phyloP scores from a whole-genome alignment of 2,329 filamentous ascomycete genomes.

The Fusarium fracticaudum region DNA sequence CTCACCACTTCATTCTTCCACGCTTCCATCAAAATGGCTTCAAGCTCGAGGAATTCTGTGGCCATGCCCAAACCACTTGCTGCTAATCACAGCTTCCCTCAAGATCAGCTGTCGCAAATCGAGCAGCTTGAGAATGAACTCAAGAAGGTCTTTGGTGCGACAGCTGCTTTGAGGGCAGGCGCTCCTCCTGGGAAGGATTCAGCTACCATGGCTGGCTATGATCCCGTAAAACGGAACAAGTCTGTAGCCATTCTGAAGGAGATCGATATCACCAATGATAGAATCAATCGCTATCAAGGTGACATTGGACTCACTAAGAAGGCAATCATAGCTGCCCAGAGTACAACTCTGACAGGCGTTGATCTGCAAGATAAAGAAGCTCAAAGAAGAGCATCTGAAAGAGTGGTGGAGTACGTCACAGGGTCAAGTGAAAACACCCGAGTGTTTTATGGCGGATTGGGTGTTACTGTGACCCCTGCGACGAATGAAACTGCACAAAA shows the following conservation, averaged over 20 bases:
- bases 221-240: background rate
- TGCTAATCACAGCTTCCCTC: background rate
- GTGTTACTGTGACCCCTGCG: background rate
- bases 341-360: background rate
- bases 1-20: background rate
- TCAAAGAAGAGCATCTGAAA: background rate
- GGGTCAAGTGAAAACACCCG: background rate
- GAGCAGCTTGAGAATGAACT: background rate
- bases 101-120: background rate
- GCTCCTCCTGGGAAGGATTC: background rate
- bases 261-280: background rate
- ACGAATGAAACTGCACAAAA: background rate
- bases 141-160: background rate
- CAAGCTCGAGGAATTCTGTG: background rate
- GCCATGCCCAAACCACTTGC: background rate
- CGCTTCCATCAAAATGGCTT: background rate
- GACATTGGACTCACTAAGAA: background rate
- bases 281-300: background rate
- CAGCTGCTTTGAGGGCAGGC: background rate
- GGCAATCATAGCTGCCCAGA: background rate
- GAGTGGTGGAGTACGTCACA: background rate
- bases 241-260: background rate
- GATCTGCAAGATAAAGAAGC: background rate
- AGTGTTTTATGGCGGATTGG: background rate
- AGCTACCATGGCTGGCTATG: background rate